Percentiles rank a stretch among this genome's conserved stretches.
Conservation (phyloP, 768 basidiomycete species). For the Leccinellum albellum region DNA sequence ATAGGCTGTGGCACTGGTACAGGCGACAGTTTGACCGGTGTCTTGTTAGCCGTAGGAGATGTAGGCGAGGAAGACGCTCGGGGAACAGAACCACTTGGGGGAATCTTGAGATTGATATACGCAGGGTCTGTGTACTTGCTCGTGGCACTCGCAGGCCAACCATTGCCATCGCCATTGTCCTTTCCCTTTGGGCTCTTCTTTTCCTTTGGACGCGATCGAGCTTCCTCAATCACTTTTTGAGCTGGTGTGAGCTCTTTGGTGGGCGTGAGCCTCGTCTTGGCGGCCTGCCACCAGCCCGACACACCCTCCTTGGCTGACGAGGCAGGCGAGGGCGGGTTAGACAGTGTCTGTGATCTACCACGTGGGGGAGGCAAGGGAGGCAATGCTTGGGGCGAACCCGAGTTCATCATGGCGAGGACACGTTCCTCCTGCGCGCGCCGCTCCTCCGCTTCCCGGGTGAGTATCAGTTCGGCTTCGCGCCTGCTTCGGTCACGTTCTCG, state of each 20-base stretch:
- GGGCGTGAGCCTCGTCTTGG: slow-evolving; percentile 74
- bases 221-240: slow-evolving; percentile 74
- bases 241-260: slow-evolving; percentile 84
- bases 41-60: slow-evolving; percentile 55
- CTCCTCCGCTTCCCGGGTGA: slow-evolving; percentile 68
- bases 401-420: slow-evolving; percentile 69
- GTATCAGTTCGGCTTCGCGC: slow-evolving; percentile 73
- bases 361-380: slow-evolving; percentile 67
- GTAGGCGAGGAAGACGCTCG: slow-evolving; percentile 49
- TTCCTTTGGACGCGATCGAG: slow-evolving; percentile 64
- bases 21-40: slow-evolving; percentile 29
- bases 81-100: slow-evolving; percentile 44
- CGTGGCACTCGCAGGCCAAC: slow-evolving; percentile 54
- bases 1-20: slow-evolving; percentile 40
- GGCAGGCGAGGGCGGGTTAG: slow-evolving; percentile 60
- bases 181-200: slow-evolving; percentile 39
- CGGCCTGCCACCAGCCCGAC: slow-evolving; percentile 66
- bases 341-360: slow-evolving; percentile 51
- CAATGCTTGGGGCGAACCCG: slow-evolving; percentile 33
- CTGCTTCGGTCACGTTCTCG: slow-evolving; percentile 72
- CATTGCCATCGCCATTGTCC: slow-evolving; percentile 32
- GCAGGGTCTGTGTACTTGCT: slow-evolving; percentile 57
- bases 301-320: slow-evolving; percentile 58
- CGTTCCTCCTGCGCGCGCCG: slow-evolving; percentile 67
- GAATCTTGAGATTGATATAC: slow-evolving; percentile 52